Evolutionary conservation across 768 basidiomycete genomes (phyloP), one percentile per base, ranked within the genome.

Genomic region (Leucosporidium scottii): DNA sequence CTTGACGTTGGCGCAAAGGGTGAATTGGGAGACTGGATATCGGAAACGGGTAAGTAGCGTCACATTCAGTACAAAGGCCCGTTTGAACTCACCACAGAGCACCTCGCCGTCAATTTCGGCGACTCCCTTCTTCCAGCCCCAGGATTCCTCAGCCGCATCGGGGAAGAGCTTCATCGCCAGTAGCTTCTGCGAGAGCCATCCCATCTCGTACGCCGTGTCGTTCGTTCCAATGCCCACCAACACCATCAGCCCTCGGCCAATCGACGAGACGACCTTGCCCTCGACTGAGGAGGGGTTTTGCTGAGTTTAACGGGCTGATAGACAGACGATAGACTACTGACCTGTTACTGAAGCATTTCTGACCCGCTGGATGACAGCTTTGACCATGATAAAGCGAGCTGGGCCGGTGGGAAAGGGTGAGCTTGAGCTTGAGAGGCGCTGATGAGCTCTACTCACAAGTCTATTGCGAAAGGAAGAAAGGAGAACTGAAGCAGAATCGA

Each of bases 101-200:
- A 99, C 83, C 61, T 94, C 92, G 54, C 92, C 93, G 28, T 85
- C 84, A 28, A 96, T 84, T 27, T 97, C 93, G 78, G 86, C 89
- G 58, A 98, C 88, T 75, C 81, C 90, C 27, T 83, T 79, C 79
- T 90, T 93, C 94, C 94, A 98, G 84, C 88, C 87, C 65, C 83
- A 81, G 1, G 68, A 74, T 71, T 59, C 66, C n/a, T 72, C 68
- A 7, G 58, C 59, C 20, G 62, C 59, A 4, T 64, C 67, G 2
- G 72, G 69, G 82, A 76, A 75, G 81, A 82, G 21, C 74, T 75
- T 13, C 81, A 80, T 75, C 75, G 93, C 94, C 60, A 87, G 83
- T 59, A 88, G 84, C 64, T 93, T 97, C 76, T 88, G 90, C 44
- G 86, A 82, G 74, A 97, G 80, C 17, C 79, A 80, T 60, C 85